These are phyloP conservation scores for Mycena metata DNA, from an alignment of 768 basidiomycete genomes.

Conservation along the genomic window DNA sequence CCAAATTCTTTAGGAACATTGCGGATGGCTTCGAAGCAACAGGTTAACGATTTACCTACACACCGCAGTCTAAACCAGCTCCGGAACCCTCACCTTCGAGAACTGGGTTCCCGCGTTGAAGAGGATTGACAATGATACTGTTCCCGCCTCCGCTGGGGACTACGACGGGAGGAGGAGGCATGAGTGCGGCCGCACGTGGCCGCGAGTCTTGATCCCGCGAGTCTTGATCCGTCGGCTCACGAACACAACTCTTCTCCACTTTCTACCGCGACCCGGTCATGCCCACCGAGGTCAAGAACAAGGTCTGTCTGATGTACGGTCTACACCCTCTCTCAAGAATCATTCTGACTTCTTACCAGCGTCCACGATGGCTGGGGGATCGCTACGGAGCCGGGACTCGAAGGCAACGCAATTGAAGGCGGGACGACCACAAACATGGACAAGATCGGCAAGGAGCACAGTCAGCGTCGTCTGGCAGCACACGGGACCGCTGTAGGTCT, in stretches of 20 bases:
- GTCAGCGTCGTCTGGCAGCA: conserved; percentile 79
- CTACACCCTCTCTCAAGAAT: background rate
- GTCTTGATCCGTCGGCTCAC: no score
- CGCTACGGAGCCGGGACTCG: conserved; percentile 71
- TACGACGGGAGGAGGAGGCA: conserved; percentile 65
- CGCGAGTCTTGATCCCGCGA: no score
- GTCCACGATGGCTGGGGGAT: conserved; percentile 99
- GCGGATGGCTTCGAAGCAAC: conserved; percentile 84
- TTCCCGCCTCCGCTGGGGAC: conserved; percentile 68
- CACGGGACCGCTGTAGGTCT: conserved; percentile 93
- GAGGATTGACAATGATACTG: conserved; percentile 72
- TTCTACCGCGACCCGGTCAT: background rate
- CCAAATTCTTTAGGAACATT: conserved; percentile 95
- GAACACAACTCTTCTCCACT: no score
- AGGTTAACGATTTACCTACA: no score
- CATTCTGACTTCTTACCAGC: conserved; percentile 50
- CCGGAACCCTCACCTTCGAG: no score
- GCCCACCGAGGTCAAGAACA: conserved; percentile 73
- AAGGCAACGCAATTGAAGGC: conserved; percentile 91
- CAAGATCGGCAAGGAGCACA: conserved; percentile 81
- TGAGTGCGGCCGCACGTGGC: no score
- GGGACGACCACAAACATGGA: conserved; percentile 93
- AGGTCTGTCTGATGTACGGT: conserved; percentile 90
- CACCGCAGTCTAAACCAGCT: no score
- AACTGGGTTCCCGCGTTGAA: conserved; percentile 92